These are phyloP conservation scores for Edaphochlamys debaryana DNA, from an alignment of 139 green algal species.

Conservation along the genomic window DNA sequence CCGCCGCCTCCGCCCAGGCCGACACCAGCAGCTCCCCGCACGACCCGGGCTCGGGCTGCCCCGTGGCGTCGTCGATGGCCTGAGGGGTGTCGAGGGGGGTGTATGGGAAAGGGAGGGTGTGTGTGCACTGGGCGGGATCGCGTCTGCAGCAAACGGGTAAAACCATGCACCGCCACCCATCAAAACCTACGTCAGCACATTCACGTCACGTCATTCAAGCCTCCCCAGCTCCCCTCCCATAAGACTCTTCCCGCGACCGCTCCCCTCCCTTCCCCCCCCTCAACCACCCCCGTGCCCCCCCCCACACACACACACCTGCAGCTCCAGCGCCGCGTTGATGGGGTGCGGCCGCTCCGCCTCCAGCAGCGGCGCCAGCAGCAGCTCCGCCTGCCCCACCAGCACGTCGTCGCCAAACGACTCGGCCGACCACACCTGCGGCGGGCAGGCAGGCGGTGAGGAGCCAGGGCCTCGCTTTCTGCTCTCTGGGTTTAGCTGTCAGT, in stretches of 20 bases:
- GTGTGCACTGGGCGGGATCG: no score
- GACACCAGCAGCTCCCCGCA: slow-evolving; percentile 38
- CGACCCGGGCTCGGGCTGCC: slow-evolving; percentile 11
- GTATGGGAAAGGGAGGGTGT: no score
- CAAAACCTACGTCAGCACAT: no score
- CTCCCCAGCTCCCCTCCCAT: no score
- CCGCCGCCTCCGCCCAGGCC: slow-evolving; percentile 35
- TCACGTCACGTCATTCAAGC: no score
- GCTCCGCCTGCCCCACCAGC: slow-evolving; percentile 30
- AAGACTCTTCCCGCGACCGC: no score
- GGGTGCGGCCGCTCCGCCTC: slow-evolving; percentile 20
- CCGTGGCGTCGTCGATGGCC: slow-evolving; percentile 34
- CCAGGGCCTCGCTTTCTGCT: no score
- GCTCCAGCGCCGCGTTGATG: slow-evolving; percentile 16
- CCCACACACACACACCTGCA: slow-evolving; percentile 1
- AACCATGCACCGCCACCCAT: no score
- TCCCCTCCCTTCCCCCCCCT: neutral
- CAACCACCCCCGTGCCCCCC: neutral
- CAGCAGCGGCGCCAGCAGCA: slow-evolving; percentile 20
- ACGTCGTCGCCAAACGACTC: slow-evolving; percentile 24
- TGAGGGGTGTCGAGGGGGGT: slow-evolving; percentile 4
- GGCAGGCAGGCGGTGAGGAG: no score
- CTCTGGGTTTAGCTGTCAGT: no score
- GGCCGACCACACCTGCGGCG: slow-evolving; percentile 1
- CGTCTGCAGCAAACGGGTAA: no score